These are phyloP conservation scores for Saposhnikovia divaricata DNA, from an alignment of 129 eudicot species.

Conservation along the genomic window DNA sequence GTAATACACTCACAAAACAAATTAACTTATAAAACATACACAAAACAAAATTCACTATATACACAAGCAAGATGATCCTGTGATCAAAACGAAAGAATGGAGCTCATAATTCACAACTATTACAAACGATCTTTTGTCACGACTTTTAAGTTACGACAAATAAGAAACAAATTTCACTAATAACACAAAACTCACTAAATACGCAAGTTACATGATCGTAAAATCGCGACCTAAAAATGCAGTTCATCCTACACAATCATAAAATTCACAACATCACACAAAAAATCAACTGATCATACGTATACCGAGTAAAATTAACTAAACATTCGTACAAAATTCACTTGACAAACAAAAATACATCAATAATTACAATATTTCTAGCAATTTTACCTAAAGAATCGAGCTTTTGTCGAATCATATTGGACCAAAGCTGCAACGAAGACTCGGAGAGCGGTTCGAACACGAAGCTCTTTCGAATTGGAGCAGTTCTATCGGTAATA, in stretches of 20 bases:
- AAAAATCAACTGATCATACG: not conserved
- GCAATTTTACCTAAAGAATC: constrained; percentile 54
- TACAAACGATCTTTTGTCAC: no score
- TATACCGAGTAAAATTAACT: not conserved
- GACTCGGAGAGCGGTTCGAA: constrained; percentile 36
- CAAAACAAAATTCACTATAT: no score
- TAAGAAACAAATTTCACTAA: not conserved
- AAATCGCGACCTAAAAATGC: not conserved
- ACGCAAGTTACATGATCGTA: not conserved
- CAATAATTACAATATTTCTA: not conserved
- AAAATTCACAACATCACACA: no score
- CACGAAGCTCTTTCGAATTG: constrained; percentile 41
- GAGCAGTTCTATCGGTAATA: constrained; percentile 13
- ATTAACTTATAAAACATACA: no score
- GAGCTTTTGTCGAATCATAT: constrained; percentile 43
- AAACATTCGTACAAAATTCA: no score
- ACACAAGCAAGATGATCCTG: no score
- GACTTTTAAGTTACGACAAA: no score
- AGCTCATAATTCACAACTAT: no score
- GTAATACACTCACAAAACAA: no score
- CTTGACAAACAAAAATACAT: no score
- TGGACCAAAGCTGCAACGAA: constrained; percentile 33
- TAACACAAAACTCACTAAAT: not conserved
- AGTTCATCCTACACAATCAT: not conserved
- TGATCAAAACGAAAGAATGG: no score